These are phyloP conservation scores for Posidonia oceanica DNA, from an alignment of 116 monocot species.

Conservation along the genomic window DNA sequence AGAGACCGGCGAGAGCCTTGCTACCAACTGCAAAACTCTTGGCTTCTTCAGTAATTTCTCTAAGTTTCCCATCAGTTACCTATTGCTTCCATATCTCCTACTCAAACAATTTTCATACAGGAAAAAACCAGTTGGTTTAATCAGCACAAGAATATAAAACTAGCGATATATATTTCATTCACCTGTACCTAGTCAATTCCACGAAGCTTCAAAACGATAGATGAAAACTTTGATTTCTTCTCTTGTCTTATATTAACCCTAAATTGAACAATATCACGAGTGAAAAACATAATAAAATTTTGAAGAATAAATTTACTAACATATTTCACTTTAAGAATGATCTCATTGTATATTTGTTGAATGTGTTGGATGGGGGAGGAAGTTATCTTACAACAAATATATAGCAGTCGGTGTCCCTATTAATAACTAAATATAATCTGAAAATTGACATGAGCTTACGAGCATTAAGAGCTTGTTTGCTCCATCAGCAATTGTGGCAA, in stretches of 20 bases:
- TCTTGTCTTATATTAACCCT: conserved; percentile 87
- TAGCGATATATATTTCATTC: not conserved
- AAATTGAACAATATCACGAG: conserved; percentile 15
- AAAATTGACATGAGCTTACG: conserved; percentile 24
- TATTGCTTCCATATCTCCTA: conserved; percentile 96
- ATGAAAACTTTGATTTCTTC: conserved; percentile 88
- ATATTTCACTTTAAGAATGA: too few relatives aligned
- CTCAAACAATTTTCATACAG: not conserved
- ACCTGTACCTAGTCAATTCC: conserved; percentile 84
- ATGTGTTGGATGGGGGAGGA: too few relatives aligned
- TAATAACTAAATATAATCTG: not conserved
- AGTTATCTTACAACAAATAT: too few relatives aligned
- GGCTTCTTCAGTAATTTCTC: conserved; percentile 98
- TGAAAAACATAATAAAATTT: too few relatives aligned
- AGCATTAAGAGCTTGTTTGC: conserved; percentile 99
- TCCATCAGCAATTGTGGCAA: conserved; percentile 84
- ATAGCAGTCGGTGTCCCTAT: too few relatives aligned
- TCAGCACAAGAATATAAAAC: not conserved
- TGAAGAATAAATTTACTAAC: too few relatives aligned
- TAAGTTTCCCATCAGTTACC: conserved; percentile 88
- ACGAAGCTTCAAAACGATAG: conserved; percentile 81
- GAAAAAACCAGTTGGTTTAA: not conserved
- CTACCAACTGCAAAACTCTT: conserved; percentile 87
- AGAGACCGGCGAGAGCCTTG: conserved; percentile 90
- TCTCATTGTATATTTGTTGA: too few relatives aligned